Percentiles rank a stretch among this genome's conserved stretches.
These are phyloP conservation scores for Rhodotorula mucilaginosa DNA, from an alignment of 1,284 basidiomycete genomes.

Conservation along the genomic window DNA sequence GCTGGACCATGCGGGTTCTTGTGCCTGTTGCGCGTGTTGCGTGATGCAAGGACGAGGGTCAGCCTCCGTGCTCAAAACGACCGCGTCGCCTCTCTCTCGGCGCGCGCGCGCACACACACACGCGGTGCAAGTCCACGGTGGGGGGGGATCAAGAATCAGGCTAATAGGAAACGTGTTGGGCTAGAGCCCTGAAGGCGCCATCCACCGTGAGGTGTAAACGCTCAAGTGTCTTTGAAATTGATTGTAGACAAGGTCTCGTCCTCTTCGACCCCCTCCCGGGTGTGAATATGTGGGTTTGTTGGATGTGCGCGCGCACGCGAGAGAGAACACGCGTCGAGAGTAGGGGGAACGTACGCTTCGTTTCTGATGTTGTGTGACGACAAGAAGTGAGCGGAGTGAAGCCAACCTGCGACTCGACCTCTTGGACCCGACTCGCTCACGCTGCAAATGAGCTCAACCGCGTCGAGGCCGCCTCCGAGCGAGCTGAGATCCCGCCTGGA, in stretches of 20 bases:
- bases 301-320: neutral
- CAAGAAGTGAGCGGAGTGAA: neutral
- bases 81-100: neutral
- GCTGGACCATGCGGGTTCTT: too few relatives aligned
- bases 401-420: neutral
- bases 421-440: neutral
- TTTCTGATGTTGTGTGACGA: neutral
- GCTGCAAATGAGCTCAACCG: neutral
- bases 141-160: neutral
- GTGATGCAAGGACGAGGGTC: too few relatives aligned
- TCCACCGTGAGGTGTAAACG: conserved; percentile 2
- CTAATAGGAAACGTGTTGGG: conserved; percentile 9
- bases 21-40: too few relatives aligned
- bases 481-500: neutral
- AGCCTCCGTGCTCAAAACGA: neutral
- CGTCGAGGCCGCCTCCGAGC: neutral
- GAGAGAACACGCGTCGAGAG: neutral
- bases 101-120: neutral
- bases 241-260: neutral
- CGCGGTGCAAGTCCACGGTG: neutral
- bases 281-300: too few relatives aligned
- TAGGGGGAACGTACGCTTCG: too few relatives aligned
- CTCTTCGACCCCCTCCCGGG: neutral
- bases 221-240: neutral
- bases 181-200: conserved; percentile 7